A percentile compares a stretch with the other conserved stretches of the same genome.
Evolutionary conservation across 2,329 filamentous ascomycete species (phyloP).

Genomic region (Calonectria henricotiae): DNA sequence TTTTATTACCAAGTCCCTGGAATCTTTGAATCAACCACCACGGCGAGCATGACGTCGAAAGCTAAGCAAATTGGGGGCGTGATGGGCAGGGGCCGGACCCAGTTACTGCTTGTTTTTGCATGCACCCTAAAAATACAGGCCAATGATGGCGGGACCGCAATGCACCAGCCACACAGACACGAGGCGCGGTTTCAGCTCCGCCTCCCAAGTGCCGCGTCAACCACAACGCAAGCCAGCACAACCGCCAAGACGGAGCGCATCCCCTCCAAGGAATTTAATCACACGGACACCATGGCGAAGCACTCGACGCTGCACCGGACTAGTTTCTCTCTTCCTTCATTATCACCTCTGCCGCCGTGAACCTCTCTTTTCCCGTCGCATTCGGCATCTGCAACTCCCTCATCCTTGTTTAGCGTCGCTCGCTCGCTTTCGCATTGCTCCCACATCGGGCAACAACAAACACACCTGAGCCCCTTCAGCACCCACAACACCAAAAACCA

Average conservation of each 20-base stretch:
- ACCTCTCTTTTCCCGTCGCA: not conserved
- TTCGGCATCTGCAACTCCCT: not conserved
- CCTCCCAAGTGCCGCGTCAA: constrained; percentile 54
- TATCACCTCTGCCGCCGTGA: constrained; percentile 24
- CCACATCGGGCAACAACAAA: not conserved
- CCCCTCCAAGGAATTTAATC: constrained; percentile 42
- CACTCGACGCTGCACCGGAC: constrained; percentile 29
- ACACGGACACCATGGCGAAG: constrained; percentile 49
- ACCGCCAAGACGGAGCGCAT: constrained; percentile 34
- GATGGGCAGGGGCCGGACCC: constrained; percentile 45
- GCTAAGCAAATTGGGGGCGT: constrained; percentile 32
- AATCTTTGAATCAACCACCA: constrained; percentile 8
- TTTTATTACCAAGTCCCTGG: constrained; percentile 1
- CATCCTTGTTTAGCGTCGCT: not conserved
- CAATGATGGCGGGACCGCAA: constrained; percentile 32
- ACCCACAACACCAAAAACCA: not conserved
- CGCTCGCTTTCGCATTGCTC: constrained; percentile 11
- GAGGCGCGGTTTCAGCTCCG: constrained; percentile 53
- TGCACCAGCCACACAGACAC: constrained; percentile 48
- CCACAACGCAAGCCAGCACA: constrained; percentile 33
- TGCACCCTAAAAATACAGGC: constrained; percentile 49
- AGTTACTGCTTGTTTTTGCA: constrained; percentile 16
- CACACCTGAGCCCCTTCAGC: constrained; percentile 10
- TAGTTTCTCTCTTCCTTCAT: constrained; percentile 35
- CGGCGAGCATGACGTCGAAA: constrained; percentile 46